Evolutionary conservation across 2,329 filamentous ascomycete genomes (phyloP), one percentile per base, ranked within the genome.

Genomic region (Pseudocercospora crystallina): DNA sequence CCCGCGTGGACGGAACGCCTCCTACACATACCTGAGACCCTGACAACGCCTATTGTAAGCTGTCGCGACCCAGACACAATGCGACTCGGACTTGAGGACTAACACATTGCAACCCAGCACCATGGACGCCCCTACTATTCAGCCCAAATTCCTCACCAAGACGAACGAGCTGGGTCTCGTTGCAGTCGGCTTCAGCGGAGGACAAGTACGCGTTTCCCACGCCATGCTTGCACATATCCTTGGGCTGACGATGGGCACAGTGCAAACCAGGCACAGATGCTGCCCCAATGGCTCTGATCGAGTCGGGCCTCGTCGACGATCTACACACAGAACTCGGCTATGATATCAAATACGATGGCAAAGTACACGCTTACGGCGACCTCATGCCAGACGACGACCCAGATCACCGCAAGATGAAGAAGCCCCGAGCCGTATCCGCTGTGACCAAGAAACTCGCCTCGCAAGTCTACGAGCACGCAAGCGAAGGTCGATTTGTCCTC

Each of bases 111-210:
- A 43, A 31, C 30, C n/a, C 30, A 34, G 20, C 20, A 48, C 10
- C 11, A 71, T 71, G 69, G 67, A 70, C 48, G 80, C 82, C 30
- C 77, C 82, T 3, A 81, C 80, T 5, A 77, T 84, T 55, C 67
- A 76, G 42, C 79, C 82, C 54, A 90, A 87, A 67, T 97, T 96
- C 76, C 86, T 97, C 62, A 79, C 85, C 58, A 80, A 85, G 67
- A 82, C 84, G 30, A 80, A 88, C 66, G 85, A 97, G 66, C 80
- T 99, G 58, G 94, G 92, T 56, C 82, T 99, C 49, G 90, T 97
- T 33, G 90, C 92, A 43, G 94, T 97, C 33, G 92, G 92, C 57
- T 99, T 97, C 78, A 95, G 90, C 47, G 92, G 92, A 60, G 94
- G 94, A 50, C 94, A 96, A 83, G 90, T 94, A 83, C 41, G 60